Percentiles rank a stretch among this genome's conserved stretches.
These are phyloP conservation scores for sunflower (Helianthus annuus) DNA, from an alignment of 129 eudicot species.

Conservation along the genomic window HanXRQr2.0-SUNRISE NC_035441.2:8482735-8483234, in stretches of 20 bases:
- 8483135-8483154: too few relatives aligned
- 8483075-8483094: too few relatives aligned
- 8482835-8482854: constrained; percentile 51
- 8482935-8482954: constrained; percentile 15
- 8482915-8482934: background rate
- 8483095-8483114: too few relatives aligned
- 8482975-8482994: constrained; percentile 35
- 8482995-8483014: constrained; percentile 27
- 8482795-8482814: constrained; percentile 46
- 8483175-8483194: too few relatives aligned
- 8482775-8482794: constrained; percentile 40
- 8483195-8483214: too few relatives aligned
- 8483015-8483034: constrained; percentile 24
- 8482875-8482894: constrained; percentile 34
- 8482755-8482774: constrained; percentile 34
- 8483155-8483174: too few relatives aligned
- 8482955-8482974: background rate
- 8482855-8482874: constrained; percentile 56
- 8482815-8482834: constrained; percentile 48
- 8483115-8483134: too few relatives aligned
- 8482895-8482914: constrained; percentile 38
- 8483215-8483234: too few relatives aligned
- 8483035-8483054: background rate
- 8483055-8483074: background rate
- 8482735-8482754: constrained; percentile 46